A percentile compares a stretch with the other conserved stretches of the same genome.
Conservation (phyloP, 305 asterid species). For the Andrographis paniculata region DNA sequence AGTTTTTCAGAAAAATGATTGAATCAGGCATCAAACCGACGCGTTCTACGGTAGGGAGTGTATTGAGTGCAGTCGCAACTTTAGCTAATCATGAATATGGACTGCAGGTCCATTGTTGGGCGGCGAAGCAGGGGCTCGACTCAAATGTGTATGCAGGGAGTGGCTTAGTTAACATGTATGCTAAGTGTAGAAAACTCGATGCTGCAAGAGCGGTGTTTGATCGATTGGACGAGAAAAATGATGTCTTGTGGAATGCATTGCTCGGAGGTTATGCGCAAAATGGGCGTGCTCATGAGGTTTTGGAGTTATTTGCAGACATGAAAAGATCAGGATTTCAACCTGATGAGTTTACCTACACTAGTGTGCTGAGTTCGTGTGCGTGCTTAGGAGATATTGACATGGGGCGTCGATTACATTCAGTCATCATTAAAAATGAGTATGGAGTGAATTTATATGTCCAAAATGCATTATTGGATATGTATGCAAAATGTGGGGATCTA, state of each 20-base stretch:
- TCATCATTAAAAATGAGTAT: conserved; percentile 48
- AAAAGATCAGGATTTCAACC: conserved; percentile 41
- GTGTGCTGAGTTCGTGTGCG: conserved; percentile 82
- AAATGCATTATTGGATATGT: conserved; percentile 88
- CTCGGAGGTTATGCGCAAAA: conserved; percentile 79
- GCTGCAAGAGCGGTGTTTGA: conserved; percentile 58
- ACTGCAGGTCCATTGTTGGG: conserved; percentile 72
- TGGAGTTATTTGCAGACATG: conserved; percentile 49
- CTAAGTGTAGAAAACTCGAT: conserved; percentile 63
- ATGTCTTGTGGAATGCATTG: conserved; percentile 74
- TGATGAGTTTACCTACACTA: conserved; percentile 76
- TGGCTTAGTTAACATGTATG: conserved; percentile 79
- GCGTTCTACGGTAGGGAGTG: conserved; percentile 76
- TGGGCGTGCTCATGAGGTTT: conserved; percentile 53
- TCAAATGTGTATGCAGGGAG: conserved; percentile 76
- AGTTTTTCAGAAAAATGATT: conserved; percentile 47
- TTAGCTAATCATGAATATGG: conserved; percentile 42
- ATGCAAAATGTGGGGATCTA: conserved; percentile 75
- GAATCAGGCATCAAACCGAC: conserved; percentile 50
- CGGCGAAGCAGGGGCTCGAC: conserved; percentile 61
- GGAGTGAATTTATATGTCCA: conserved; percentile 62
- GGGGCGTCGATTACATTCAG: conserved; percentile 65
- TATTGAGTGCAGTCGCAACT: conserved; percentile 65
- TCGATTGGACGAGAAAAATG: conserved; percentile 52
- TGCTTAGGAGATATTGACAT: conserved; percentile 36